Conservation (phyloP, 1,284 basidiomycete genomes). For the Ceratobasidium theobromae region DNA sequence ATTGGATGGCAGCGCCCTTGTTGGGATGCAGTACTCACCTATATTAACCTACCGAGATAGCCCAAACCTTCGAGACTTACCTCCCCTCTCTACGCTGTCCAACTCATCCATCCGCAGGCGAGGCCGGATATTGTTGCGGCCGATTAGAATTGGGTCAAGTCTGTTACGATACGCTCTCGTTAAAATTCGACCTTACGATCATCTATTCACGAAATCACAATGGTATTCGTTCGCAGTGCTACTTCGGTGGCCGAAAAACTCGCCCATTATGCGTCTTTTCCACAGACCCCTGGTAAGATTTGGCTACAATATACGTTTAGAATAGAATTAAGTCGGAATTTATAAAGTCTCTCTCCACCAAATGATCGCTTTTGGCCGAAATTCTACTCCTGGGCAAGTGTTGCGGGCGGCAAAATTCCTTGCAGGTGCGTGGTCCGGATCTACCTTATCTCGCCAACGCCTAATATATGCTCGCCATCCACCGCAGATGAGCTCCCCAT, state of each 20-base stretch:
- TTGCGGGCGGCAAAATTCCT: conserved; percentile 27
- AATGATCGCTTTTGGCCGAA: conserved; percentile 24
- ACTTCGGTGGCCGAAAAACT: conserved; percentile 24
- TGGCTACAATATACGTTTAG: neutral
- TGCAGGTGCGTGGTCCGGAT: neutral
- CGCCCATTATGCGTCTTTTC: conserved; percentile 29
- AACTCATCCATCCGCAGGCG: neutral
- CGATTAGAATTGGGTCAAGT: neutral
- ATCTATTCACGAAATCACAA: neutral
- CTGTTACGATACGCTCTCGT: neutral
- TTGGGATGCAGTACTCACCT: neutral
- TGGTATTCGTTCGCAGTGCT: conserved; percentile 10
- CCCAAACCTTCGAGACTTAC: neutral
- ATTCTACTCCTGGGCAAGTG: conserved; percentile 15
- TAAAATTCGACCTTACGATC: neutral
- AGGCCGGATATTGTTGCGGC: neutral
- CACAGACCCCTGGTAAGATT: conserved; percentile 12
- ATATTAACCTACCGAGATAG: neutral
- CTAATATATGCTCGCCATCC: neutral
- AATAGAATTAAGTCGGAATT: neutral
- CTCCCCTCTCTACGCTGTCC: neutral
- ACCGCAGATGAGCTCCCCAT: conserved; percentile 15
- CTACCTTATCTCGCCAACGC: neutral
- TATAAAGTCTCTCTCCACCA: conserved; percentile 21
- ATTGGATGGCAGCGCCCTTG: conserved; percentile 6